phyloP scores from a whole-genome alignment of 2,329 filamentous ascomycete species.

The Aschersonia sp. region DNA sequence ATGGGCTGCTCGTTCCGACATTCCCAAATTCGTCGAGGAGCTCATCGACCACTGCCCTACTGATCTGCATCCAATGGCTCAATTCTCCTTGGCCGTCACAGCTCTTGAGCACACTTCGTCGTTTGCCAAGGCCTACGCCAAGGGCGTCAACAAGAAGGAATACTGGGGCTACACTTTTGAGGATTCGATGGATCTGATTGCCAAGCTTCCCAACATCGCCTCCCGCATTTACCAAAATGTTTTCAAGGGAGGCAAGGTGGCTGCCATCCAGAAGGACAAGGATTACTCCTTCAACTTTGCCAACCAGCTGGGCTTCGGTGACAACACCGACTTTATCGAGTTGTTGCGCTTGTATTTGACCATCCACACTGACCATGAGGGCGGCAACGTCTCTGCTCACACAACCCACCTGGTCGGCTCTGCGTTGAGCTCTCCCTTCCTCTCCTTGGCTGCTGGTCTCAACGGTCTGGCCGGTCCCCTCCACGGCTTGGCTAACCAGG shows the following conservation, averaged over 20 bases:
- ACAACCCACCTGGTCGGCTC: slow-evolving; percentile 96
- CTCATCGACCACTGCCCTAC: slow-evolving; percentile 98
- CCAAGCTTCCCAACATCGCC: slow-evolving; percentile 96
- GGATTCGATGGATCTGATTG: slow-evolving; percentile 99
- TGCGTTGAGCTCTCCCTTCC: slow-evolving; percentile 92
- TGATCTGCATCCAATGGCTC: slow-evolving; percentile 98
- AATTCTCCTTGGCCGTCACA: slow-evolving; percentile 95
- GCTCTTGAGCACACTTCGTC: slow-evolving; percentile 96
- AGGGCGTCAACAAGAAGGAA: slow-evolving; percentile 98
- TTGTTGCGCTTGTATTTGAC: slow-evolving; percentile 97
- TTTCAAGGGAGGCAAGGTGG: slow-evolving; percentile 99
- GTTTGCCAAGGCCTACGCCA: slow-evolving; percentile 97
- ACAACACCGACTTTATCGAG: slow-evolving; percentile 95
- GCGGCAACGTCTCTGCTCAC: slow-evolving; percentile 96
- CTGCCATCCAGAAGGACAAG: slow-evolving; percentile 92
- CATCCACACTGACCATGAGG: slow-evolving; percentile 99
- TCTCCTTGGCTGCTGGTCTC: slow-evolving; percentile 89
- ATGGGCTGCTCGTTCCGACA: slow-evolving; percentile 92
- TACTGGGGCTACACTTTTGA: slow-evolving; percentile 99
- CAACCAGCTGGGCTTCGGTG: slow-evolving; percentile 94
- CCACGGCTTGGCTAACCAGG: slow-evolving; percentile 98
- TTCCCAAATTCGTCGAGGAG: slow-evolving; percentile 98
- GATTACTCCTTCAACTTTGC: slow-evolving; percentile 99
- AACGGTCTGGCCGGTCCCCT: slow-evolving; percentile 97
- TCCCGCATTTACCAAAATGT: slow-evolving; percentile 99